Evolutionary conservation across 2,329 filamentous ascomycete genomes (phyloP), one percentile per base, ranked within the genome.

Genomic region (Lecanicillium sp.): DNA sequence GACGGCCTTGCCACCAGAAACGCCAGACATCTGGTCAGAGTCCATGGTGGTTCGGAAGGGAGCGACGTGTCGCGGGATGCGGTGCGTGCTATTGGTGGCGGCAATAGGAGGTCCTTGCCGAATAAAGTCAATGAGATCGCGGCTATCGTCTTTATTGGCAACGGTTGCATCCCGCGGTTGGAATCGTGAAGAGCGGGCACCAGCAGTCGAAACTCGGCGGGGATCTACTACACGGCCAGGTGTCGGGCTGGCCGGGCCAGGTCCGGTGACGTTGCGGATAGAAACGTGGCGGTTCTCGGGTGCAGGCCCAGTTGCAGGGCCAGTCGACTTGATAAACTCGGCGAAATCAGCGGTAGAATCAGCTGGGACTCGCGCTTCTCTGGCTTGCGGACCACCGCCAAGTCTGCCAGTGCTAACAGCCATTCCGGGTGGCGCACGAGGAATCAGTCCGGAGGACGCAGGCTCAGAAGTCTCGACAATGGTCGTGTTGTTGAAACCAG

Each of bases 41-140:
- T 94, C 88, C 72, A 89, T 84, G 0, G 87, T 90, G 27, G 74
- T 81, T 39, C 87, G 75, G 67, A 94, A 94, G 2, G 88, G 87
- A 9, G 88, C 87, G 11, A 92, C 81, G n/a, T 76, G 77, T 14
- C 85, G 80, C 30, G 87, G 84, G 45, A 94, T 92, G 17, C 86
- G 79, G 42, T 79, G 84, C 11, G 22, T 25, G 17, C 37, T 41
- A 45, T 75, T 74, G 31, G 68, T 70, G 25, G 68, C 64, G 32
- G 65, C 57, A 44, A 66, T 72, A 0, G 85, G 82, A 3, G 88
- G 88, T 1, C 89, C 90, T 55, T 87, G 81, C 33, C 89, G 81
- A 47, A 98, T 94, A 58, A 98, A 97, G 56, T 97, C 89, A 48
- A 96, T 95, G 42, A 98, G 66, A 44, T 96, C 92, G 11, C 86